phyloP scores from a whole-genome alignment of 2,329 filamentous ascomycete species.

The Tolypocladium capitatum region DNA sequence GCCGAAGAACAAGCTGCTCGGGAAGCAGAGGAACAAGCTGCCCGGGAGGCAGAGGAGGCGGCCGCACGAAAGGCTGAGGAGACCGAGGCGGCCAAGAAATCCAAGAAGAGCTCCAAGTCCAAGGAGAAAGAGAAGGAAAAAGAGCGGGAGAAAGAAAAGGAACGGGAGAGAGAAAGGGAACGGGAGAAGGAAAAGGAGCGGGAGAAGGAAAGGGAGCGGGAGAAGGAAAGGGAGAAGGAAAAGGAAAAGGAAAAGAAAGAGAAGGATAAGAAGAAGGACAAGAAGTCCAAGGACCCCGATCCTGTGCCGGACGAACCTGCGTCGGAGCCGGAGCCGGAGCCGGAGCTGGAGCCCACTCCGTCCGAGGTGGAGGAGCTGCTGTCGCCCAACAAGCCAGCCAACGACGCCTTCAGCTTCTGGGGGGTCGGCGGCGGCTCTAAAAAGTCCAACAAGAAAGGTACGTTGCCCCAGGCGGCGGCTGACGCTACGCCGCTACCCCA shows the following conservation, averaged over 20 bases:
- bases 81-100: slow-evolving; percentile 21
- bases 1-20: slow-evolving; percentile 26
- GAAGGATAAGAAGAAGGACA: slow-evolving; percentile 10
- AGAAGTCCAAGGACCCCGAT: slow-evolving; percentile 10
- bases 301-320: slow-evolving; percentile 1
- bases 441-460: slow-evolving; percentile 27
- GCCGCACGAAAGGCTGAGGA: slow-evolving; percentile 23
- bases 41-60: slow-evolving; percentile 7
- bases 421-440: slow-evolving; percentile 28
- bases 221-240: slow-evolving; percentile 10
- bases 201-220: slow-evolving; percentile 8
- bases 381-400: slow-evolving; percentile 16
- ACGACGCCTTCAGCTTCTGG: slow-evolving; percentile 44
- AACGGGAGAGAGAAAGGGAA: slow-evolving; percentile 7
- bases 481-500: slow-evolving; percentile 4
- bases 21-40: slow-evolving; percentile 12
- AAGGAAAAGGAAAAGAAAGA: slow-evolving; percentile 12
- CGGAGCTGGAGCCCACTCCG: slow-evolving; percentile 21
- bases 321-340: slow-evolving; percentile 8
- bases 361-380: slow-evolving; percentile 32
- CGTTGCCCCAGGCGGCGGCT: slow-evolving; percentile 12
- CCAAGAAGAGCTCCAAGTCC: slow-evolving; percentile 26
- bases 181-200: slow-evolving; percentile 13
- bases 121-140: slow-evolving; percentile 20
- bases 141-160: slow-evolving; percentile 10